These are phyloP conservation scores for Ulota crispa DNA, from an alignment of 225 moss, liverwort and hornwort genomes.

Conservation along the genomic window DNA sequence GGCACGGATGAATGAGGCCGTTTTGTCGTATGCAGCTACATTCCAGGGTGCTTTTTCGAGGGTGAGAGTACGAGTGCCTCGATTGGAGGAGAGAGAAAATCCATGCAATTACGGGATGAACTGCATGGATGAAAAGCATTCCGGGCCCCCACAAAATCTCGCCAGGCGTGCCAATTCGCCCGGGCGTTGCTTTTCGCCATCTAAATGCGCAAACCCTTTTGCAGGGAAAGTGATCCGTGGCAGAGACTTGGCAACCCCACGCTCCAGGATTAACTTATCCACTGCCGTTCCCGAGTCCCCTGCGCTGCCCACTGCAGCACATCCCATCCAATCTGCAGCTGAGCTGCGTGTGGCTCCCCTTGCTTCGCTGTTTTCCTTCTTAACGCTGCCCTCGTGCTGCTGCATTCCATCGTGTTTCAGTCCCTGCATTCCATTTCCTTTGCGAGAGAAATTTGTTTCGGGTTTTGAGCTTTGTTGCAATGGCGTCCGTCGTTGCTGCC, in stretches of 20 bases:
- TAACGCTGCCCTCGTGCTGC: background rate
- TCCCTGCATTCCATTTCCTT: too few relatives aligned
- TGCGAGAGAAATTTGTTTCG: too few relatives aligned
- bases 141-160: background rate
- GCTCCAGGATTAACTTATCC: background rate
- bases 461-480: background rate
- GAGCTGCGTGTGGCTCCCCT: background rate
- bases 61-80: too few relatives aligned
- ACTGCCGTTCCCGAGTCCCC: too few relatives aligned
- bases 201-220: background rate
- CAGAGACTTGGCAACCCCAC: background rate
- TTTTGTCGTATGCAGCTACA: too few relatives aligned
- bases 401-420: background rate
- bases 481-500: slow-evolving; percentile 41
- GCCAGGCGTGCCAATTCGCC: too few relatives aligned
- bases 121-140: background rate
- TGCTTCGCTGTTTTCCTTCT: background rate
- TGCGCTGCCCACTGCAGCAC: too few relatives aligned
- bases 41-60: too few relatives aligned
- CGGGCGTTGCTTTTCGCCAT: background rate
- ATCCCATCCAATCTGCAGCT: background rate
- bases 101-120: too few relatives aligned
- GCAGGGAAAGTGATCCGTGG: too few relatives aligned
- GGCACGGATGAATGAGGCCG: too few relatives aligned
- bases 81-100: too few relatives aligned